Percentiles rank a stretch among this genome's conserved stretches.
Evolutionary conservation across 805 yeast species (phyloP).

Genomic region (Starmerella bombi): DNA sequence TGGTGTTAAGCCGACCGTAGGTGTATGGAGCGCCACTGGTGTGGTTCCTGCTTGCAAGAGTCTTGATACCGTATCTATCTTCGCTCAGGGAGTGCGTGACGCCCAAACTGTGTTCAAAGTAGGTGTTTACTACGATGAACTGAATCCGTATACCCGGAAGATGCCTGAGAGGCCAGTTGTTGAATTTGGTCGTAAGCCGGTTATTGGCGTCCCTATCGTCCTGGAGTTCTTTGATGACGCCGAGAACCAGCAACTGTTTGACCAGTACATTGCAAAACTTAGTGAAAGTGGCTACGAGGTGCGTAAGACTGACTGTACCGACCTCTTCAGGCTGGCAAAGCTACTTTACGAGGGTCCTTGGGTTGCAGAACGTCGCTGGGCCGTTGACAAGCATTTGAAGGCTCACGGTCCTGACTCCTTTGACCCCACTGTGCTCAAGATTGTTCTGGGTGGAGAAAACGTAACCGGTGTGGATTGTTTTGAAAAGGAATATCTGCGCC

Average conservation of each 20-base stretch:
- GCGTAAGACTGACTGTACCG: slow-evolving; percentile 55
- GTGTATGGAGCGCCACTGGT: slow-evolving; percentile 73
- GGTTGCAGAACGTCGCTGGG: slow-evolving; percentile 92
- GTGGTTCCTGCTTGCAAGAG: slow-evolving; percentile 98
- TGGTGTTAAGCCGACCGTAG: slow-evolving; percentile 87
- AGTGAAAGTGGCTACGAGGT: slow-evolving; percentile 43
- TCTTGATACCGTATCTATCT: slow-evolving; percentile 81
- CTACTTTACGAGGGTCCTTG: slow-evolving; percentile 96
- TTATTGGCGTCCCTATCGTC: slow-evolving; percentile 61
- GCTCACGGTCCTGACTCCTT: slow-evolving; percentile 55
- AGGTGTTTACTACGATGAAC: slow-evolving; percentile 57
- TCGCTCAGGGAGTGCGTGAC: slow-evolving; percentile 62
- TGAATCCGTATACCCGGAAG: slow-evolving; percentile 70
- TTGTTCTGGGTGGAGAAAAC: slow-evolving; percentile 65
- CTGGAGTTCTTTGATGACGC: slow-evolving; percentile 61
- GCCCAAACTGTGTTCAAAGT: slow-evolving; percentile 66
- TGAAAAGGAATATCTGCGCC: slow-evolving; percentile 76
- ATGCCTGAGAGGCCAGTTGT: slow-evolving; percentile 54
- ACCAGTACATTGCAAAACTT: slow-evolving; percentile 45
- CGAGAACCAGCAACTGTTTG: slow-evolving; percentile 60
- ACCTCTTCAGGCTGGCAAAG: slow-evolving; percentile 66
- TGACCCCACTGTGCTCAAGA: slow-evolving; percentile 71
- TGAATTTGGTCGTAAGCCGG: slow-evolving; percentile 46
- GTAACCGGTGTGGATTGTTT: slow-evolving; percentile 74
- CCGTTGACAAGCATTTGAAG: slow-evolving; percentile 54